Evolutionary conservation across 129 eudicot species (phyloP), one percentile per base, ranked within the genome.

Genomic region (Chrysanthemum seticuspe): DNA sequence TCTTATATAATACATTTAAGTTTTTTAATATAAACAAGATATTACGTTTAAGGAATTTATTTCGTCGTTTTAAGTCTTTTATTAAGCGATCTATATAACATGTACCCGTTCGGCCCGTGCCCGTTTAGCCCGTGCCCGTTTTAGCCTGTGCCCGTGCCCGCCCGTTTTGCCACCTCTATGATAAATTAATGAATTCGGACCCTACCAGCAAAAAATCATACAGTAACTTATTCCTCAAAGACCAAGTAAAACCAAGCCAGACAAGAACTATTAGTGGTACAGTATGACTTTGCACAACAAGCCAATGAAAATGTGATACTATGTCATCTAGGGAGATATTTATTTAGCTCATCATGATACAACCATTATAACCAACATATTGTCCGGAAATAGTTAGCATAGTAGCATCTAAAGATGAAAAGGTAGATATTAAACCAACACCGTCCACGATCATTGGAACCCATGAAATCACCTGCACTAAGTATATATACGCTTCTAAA

Each of bases 401-500:
- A 36, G 45, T 36, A 36, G 45, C 45, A 36, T 36, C 45, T 36
- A 36, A 5, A 36, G 45, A 36, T 36, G 45, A 36, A 36, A 36
- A 36, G 7, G 6, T 5, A 36, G 45, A 36, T 36, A 36, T 36
- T 36, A 36, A 36, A 36, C 45, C 45, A 36, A 36, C 45, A 36
- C 45, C 44, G 44, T 34, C 44, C 6, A 34, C 44, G 44, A 34
- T 67, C 74, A 67, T 47, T 58, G 80, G 68, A 76, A 44, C 61
- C 80, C 69, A 66, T 66, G 59, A 67, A 29, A 60, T 36, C 18
- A 77, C 19, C 71, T 65, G 59, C 27, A 69, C 49, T 69, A 55
- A 44, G 61, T 54, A 63, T 31, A 12, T 64, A 13, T 54, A 62
- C 61, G 13, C 57, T 78, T 78, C 27, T 15, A 44, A 63, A 63